These are phyloP conservation scores for Fusarium verticillioides DNA, from an alignment of 2,329 filamentous ascomycete genomes.

Conservation along the genomic window DNA sequence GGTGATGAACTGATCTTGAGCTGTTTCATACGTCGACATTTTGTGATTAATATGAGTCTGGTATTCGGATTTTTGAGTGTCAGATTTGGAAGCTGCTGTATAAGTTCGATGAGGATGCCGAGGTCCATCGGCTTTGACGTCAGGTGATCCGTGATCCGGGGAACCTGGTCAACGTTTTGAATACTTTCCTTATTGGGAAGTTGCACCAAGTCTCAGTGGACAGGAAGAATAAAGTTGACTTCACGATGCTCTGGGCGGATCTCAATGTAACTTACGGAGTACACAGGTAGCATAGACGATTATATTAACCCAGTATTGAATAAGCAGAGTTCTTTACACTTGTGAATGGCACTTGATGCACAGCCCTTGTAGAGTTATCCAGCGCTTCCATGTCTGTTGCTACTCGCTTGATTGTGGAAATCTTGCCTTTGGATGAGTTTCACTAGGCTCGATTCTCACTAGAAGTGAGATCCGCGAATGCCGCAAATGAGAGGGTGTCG, in stretches of 20 bases:
- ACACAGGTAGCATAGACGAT: neutral
- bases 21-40: conserved; percentile 48
- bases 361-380: too few species aligned
- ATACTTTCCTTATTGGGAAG: conserved; percentile 10
- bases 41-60: neutral
- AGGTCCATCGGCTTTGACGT: conserved; percentile 31
- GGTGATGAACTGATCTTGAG: conserved; percentile 45
- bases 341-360: neutral
- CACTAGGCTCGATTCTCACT: too few species aligned
- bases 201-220: neutral
- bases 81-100: neutral
- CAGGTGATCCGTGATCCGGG: conserved; percentile 19
- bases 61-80: accelerated
- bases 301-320: neutral
- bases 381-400: neutral
- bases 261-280: neutral
- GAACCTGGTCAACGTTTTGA: conserved; percentile 3
- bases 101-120: conserved; percentile 11
- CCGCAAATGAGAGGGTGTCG: too few species aligned
- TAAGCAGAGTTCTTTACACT: too few species aligned
- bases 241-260: neutral
- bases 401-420: neutral
- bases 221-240: neutral
- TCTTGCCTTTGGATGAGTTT: neutral
- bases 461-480: too few species aligned